Conservation (phyloP, 306 rosid genomes). For the Cicer bijugum region DNA sequence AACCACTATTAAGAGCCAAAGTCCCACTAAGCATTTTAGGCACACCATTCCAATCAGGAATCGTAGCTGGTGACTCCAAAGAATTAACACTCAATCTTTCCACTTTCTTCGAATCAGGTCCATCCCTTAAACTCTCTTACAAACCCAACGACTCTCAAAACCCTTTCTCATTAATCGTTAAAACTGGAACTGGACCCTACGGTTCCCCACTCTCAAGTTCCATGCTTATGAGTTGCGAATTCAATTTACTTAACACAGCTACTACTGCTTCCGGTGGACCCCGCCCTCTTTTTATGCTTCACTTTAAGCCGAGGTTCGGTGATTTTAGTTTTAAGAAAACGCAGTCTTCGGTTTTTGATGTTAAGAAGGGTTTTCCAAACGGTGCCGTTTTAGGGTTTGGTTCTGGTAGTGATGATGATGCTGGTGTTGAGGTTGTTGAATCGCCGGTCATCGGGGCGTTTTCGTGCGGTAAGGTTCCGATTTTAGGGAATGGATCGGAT, state of each 20-base stretch:
- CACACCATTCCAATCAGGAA: constrained; percentile 81
- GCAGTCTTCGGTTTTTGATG: constrained; percentile 65
- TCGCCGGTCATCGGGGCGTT: constrained; percentile 49
- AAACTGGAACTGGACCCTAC: constrained; percentile 72
- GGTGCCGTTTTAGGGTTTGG: constrained; percentile 38
- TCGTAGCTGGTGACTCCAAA: constrained; percentile 79
- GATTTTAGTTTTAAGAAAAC: constrained; percentile 86
- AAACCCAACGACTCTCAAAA: constrained; percentile 74
- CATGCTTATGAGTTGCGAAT: constrained; percentile 82
- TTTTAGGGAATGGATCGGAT: constrained; percentile 32
- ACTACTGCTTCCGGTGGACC: neutral
- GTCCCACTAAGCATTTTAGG: constrained; percentile 75
- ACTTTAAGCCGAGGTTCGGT: constrained; percentile 80
- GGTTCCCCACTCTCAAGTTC: constrained; percentile 76
- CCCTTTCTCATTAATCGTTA: constrained; percentile 73
- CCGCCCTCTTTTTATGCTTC: constrained; percentile 76
- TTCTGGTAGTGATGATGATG: constrained; percentile 40
- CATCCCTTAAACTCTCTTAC: constrained; percentile 60
- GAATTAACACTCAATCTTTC: constrained; percentile 79
- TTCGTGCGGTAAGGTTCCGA: constrained; percentile 49
- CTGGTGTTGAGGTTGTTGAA: constrained; percentile 46
- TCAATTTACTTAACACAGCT: constrained; percentile 51
- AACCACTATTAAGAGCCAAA: constrained; percentile 74
- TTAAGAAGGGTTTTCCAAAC: constrained; percentile 11
- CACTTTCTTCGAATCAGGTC: constrained; percentile 80